Evolutionary conservation across 176 grass and related monocot genomes (phyloP), one percentile per base, ranked within the genome.

Genomic region (Puccinellia tenuiflora): DNA sequence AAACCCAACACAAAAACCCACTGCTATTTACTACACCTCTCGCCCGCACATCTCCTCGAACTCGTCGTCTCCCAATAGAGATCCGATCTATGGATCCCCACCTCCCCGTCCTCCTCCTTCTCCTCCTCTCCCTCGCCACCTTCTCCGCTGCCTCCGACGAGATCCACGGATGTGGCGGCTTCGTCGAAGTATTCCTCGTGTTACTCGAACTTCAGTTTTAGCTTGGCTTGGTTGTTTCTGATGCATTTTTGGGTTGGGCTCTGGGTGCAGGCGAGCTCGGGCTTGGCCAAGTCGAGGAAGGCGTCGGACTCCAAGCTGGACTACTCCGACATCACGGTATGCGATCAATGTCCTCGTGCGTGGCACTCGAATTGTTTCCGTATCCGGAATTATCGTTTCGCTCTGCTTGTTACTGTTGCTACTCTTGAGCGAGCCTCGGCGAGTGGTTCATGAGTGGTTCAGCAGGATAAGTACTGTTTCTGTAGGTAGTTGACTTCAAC

Each of bases 81-180:
- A 89, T 86, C 84, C 79, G 75, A 89, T 92, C 84, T 13, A 89
- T 89, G 78, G 80, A 81, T 81, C 53, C 64, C 54, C 54, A 74
- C 80, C 29, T 70, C 20, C 31, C 69, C 77, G 34, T 66, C 45
- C 38, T 74, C 78, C 47, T 76, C 54, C 7, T 86, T 43, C 4
- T 70, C 22, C 35, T 81, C 50, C 9, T 45, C 79, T 18, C 83
- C 60, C 20, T 84, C 47, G 28, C 47, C 39, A 77, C 76, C 9
- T 25, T 46, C 30, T 47, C 75, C 38, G 73, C 70, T 8, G 85
- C 85, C 25, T 88, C 89, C 26, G 93, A 94, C 80, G 87, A 84
- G 87, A 99, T 99, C 85, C 89, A 92, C 57, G 97, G 97, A 77
- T 96, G 97, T 37, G 91, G 97, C 51, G 97, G 97, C 20, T 96